These are phyloP conservation scores for Incumbomyces delicatus DNA, from an alignment of 2,329 filamentous ascomycete species.

Conservation along the genomic window DNA sequence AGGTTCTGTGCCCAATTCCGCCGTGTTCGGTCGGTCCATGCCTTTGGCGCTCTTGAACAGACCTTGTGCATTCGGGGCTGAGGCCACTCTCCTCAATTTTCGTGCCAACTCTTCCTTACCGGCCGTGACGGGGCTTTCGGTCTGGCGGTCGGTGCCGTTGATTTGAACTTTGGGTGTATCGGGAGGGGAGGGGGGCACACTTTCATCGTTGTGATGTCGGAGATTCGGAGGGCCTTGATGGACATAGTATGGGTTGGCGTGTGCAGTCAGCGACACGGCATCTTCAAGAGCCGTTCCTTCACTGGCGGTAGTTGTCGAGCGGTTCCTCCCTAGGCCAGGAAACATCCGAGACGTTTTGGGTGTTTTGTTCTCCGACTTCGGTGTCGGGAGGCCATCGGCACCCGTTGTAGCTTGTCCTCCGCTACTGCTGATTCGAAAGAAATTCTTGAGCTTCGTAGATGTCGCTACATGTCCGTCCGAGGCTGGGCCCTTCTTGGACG, in stretches of 20 bases:
- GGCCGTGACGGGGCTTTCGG: constrained; percentile 60
- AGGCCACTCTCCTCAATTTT: constrained; percentile 87
- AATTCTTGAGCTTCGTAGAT: constrained; percentile 55
- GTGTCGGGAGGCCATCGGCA: constrained; percentile 34
- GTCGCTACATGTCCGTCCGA: constrained; percentile 44
- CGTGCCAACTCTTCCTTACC: constrained; percentile 90
- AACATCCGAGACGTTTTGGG: constrained; percentile 85
- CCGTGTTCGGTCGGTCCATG: constrained; percentile 63
- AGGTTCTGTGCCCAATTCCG: constrained; percentile 77
- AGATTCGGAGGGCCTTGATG: constrained; percentile 91
- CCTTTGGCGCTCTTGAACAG: constrained; percentile 57
- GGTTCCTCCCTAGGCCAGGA: constrained; percentile 73
- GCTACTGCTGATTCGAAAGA: constrained; percentile 56
- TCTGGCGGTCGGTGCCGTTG: constrained; percentile 54
- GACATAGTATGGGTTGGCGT: constrained; percentile 93
- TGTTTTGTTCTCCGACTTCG: constrained; percentile 51
- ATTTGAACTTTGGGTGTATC: constrained; percentile 75
- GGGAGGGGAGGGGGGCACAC: constrained; percentile 82
- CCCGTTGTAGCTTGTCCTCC: constrained; percentile 34
- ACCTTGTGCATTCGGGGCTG: constrained; percentile 92
- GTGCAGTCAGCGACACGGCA: constrained; percentile 77
- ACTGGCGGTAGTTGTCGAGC: constrained; percentile 82
- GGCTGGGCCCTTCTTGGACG: constrained; percentile 39
- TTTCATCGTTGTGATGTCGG: constrained; percentile 89
- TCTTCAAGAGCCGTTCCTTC: constrained; percentile 89